Conservation (phyloP, 2,329 filamentous ascomycete species). For the Didymella sp. region DNA sequence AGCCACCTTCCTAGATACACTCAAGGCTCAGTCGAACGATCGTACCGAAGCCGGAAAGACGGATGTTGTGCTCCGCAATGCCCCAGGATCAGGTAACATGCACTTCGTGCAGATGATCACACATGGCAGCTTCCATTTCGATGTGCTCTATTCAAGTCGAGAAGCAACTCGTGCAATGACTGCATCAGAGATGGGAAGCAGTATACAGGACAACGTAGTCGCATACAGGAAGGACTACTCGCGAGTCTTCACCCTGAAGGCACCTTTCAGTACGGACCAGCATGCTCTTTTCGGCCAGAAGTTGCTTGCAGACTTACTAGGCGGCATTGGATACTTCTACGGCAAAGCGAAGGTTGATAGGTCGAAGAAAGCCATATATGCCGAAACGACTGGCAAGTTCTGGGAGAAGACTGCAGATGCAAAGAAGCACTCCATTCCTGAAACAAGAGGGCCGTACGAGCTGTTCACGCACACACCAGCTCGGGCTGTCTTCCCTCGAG, state of each 20-base stretch:
- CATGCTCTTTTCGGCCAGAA: slow-evolving; percentile 80
- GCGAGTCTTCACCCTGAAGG: slow-evolving; percentile 71
- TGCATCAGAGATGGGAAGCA: slow-evolving; percentile 68
- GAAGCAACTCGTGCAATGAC: slow-evolving; percentile 64
- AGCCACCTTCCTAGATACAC: slow-evolving; percentile 62
- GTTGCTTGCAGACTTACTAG: slow-evolving; percentile 90
- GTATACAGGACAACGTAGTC: slow-evolving; percentile 68
- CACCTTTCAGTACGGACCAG: slow-evolving; percentile 75
- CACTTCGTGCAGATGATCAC: slow-evolving; percentile 91
- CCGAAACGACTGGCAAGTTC: slow-evolving; percentile 90
- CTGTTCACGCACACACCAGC: slow-evolving; percentile 90
- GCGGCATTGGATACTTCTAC: slow-evolving; percentile 92
- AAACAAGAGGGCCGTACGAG: slow-evolving; percentile 79
- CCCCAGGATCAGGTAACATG: slow-evolving; percentile 73
- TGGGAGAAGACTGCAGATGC: slow-evolving; percentile 89
- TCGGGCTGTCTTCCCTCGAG: slow-evolving; percentile 89
- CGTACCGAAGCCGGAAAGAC: slow-evolving; percentile 20
- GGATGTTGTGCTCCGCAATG: slow-evolving; percentile 64
- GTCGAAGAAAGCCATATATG: slow-evolving; percentile 85
- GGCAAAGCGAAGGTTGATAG: slow-evolving; percentile 85
- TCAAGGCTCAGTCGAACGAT: slow-evolving; percentile 64
- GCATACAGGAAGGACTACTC: slow-evolving; percentile 76
- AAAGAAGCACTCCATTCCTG: slow-evolving; percentile 69
- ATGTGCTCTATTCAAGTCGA: slow-evolving; percentile 85
- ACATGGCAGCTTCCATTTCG: slow-evolving; percentile 86